These are phyloP conservation scores for Boechera retrofracta DNA, from an alignment of 345 rosid genomes.

Conservation along the genomic window DNA sequence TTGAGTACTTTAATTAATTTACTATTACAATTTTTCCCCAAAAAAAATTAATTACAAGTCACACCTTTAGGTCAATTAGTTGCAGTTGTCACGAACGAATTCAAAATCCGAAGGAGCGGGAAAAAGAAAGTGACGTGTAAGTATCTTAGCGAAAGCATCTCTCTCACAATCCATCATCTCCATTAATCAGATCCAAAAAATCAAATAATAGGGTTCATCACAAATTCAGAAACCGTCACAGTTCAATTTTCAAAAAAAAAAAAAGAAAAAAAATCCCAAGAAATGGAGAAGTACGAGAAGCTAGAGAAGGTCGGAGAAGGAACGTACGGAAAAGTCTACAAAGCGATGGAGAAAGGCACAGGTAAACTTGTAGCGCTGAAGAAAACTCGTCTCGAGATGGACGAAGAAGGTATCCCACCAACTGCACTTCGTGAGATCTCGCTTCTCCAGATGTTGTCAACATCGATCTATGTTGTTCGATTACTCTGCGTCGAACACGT, in stretches of 20 bases:
- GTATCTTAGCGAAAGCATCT: constrained; percentile 23
- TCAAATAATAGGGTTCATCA: background rate
- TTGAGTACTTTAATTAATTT: no score
- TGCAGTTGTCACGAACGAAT: constrained; percentile 1
- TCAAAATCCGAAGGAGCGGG: constrained; percentile 40
- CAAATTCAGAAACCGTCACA: constrained; percentile 6
- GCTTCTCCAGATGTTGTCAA: constrained; percentile 89
- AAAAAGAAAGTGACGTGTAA: constrained; percentile 32
- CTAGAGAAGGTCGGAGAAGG: constrained; percentile 98
- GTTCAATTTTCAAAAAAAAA: background rate
- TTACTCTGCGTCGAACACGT: constrained; percentile 92
- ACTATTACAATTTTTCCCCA: background rate
- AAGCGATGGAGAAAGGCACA: constrained; percentile 77
- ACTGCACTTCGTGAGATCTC: constrained; percentile 96
- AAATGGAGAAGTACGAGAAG: constrained; percentile 96
- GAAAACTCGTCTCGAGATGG: constrained; percentile 92
- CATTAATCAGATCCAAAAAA: background rate
- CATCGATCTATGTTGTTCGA: constrained; percentile 86
- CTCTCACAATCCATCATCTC: constrained; percentile 1
- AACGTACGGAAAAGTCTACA: constrained; percentile 94
- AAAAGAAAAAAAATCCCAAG: background rate
- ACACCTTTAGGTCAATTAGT: background rate
- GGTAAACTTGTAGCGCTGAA: constrained; percentile 90
- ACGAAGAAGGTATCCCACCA: constrained; percentile 97
- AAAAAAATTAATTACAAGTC: background rate